Base-by-base conservation (phyloP, 129 eudicot species). In the Flaveria robusta region DNA sequence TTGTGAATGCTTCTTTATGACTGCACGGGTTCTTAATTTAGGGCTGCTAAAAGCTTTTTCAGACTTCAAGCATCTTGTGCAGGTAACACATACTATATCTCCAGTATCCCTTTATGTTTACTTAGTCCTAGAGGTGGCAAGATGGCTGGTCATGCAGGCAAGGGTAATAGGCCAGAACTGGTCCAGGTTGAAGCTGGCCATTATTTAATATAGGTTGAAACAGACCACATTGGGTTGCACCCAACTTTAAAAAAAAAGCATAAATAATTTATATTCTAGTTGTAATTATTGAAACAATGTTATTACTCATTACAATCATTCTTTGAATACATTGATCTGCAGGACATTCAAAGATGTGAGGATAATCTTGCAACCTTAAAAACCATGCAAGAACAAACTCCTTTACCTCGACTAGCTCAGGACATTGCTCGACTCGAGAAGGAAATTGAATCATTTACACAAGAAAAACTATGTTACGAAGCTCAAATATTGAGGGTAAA, bases 1-100 rank as follows among this genome's bases (percentile, higher is more conserved):
- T 29, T 88, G 97, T 79, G 98, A 94, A 87, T 94, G 98, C 84
- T 94, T 94, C 88, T 94, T 91, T 80, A 94, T 94, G 98, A 94
- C 98, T 63, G 97, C 98, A 50, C 83, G 98, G 79, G 96, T 91
- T 43, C 96, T 94, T 15, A 93, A 94, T 87, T 86, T 94, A 85
- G 98, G 98, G 45, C 72, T 94, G 29, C 77, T 94, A 67, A 94
- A 94, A 87, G 97, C 96, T 72, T 91, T 94, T 84, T 88, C 97
- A 59, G 98, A 94, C 80, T 94, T 91, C 76, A 94, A 94, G 82
- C 97, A 94, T 87, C 98, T 91, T 81, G 96, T 87, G 66, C 98
- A 94, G 97, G 98, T 94, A 80, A 50, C 20, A 20, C 18, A 22
- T 10, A 15, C 59, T n/a, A 20, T 41, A 7, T 5, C 39, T 34